A percentile compares a stretch with the other conserved stretches of the same genome.
Conservation (phyloP, 2,329 filamentous ascomycete genomes). For the Microcera coccophila region DNA sequence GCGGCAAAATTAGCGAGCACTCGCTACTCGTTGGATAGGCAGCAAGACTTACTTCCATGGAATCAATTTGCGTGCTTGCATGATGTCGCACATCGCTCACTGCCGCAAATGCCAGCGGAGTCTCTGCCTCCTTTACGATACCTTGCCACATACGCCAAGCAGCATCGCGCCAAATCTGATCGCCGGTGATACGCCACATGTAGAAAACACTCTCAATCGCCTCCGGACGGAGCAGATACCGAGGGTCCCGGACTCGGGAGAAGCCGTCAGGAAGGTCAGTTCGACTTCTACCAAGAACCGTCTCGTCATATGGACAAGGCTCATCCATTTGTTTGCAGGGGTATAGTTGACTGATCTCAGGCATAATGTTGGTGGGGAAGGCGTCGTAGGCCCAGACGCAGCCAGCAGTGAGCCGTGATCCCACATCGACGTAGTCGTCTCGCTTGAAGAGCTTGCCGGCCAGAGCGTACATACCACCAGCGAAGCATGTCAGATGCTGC, state of each 20-base stretch:
- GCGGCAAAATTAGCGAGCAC: slow-evolving; percentile 12
- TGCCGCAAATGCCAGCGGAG: slow-evolving; percentile 41
- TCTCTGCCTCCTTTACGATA: slow-evolving; percentile 41
- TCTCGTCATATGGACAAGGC: slow-evolving; percentile 32
- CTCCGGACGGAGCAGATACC: slow-evolving; percentile 46
- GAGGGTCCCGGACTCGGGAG: slow-evolving; percentile 45
- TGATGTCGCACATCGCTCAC: slow-evolving; percentile 35
- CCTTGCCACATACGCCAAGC: slow-evolving; percentile 48
- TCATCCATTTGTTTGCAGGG: slow-evolving; percentile 32
- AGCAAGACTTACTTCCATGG: slow-evolving; percentile 53
- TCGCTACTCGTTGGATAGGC: neutral
- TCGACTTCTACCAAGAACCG: slow-evolving; percentile 19
- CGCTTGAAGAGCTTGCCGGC: slow-evolving; percentile 57
- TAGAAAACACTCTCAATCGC: slow-evolving; percentile 52
- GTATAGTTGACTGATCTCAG: slow-evolving; percentile 44
- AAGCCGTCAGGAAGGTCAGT: slow-evolving; percentile 51
- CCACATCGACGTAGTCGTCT: slow-evolving; percentile 44
- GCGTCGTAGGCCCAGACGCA: slow-evolving; percentile 53
- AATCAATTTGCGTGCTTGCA: slow-evolving; percentile 44
- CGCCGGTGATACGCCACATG: slow-evolving; percentile 49
- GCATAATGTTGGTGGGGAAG: slow-evolving; percentile 51
- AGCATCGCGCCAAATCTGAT: slow-evolving; percentile 40
- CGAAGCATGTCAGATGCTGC: slow-evolving; percentile 66
- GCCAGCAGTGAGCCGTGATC: slow-evolving; percentile 47
- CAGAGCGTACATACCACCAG: slow-evolving; percentile 66